Base-by-base conservation (phyloP, 352 stramenopile genomes). In the Thraustochytrium striatum region DNA sequence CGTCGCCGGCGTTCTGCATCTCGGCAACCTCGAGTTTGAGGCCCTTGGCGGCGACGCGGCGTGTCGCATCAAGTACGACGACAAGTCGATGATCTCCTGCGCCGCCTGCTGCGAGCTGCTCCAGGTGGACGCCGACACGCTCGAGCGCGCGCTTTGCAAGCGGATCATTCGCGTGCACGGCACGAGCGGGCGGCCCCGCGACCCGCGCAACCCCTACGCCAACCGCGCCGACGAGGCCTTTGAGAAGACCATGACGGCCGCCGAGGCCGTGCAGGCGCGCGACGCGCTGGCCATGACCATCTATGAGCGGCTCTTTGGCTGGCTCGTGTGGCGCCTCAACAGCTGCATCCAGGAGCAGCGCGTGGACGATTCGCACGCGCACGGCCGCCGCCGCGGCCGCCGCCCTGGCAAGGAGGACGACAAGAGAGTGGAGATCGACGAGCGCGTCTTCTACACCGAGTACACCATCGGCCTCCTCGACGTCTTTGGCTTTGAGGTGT, bases 251-350 rank as follows among this genome's bases (percentile, higher is more conserved):
- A 84, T 94, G 5, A 92, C 88, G 2, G 85, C 88, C 41, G 88
- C 90, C 38, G 88, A 94, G 75, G 89, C 90, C 0, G 91, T 91
- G 55, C 90, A 93, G 35, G 88, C 88, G 0, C 88, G 90, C 21
- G 90, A 95, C 62, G 94, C 95, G 16, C 83, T 98, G 5, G 93
- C 94, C 36, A 97, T 97, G 38, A 95, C 93, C 52, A 85, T 97
- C 2, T 99, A 98, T 81, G 91, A 88, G 33, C 92, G 93, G 41
- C 84, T 98, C 13, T 99, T 99, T 88, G 89, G 89, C 33, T 97
- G 92, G 87, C 90, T 99, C 53, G 95, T 99, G 3, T 84, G 87
- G 16, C 53, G 47, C 13, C 32, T 86, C 11, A 86, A 86, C 47
- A 44, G 43, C 7, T 69, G 28, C 55, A 72, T 85, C 43, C 73